Base-by-base conservation (phyloP, 805 yeast species). In the Pichia ethanolica region DNA sequence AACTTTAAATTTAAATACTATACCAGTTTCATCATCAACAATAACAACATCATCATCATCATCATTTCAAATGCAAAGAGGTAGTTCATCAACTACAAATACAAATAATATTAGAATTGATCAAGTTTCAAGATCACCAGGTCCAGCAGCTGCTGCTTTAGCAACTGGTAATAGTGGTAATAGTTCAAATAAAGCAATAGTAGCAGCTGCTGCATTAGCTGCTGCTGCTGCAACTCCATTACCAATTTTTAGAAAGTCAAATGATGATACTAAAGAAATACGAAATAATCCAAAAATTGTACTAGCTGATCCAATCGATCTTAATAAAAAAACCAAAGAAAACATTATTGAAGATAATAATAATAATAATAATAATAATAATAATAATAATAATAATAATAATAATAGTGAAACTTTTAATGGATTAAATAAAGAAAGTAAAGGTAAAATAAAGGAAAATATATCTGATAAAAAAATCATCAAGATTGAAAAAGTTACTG, bases 171-270 rank as follows among this genome's bases (percentile, higher is more conserved):
- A 53, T 37, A 61, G 63, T 34, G 63, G 60, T 5, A 54, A 52
- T 37, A 59, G 61, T n/a, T 59, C 62, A 8, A 65, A 65, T 47
- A 77, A 81, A 57, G 88, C 86, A 0, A 73, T 75, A 57, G 83
- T 85, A 8, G 93, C 91, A 0, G 93, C 93, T 1, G 91, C 90
- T 8, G 91, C 91, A 0, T 69, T 86, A 45, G 89, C 89, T 4
- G 88, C 86, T 0, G 93, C 91, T 0, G 90, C 90, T 3, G 86
- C 82, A 12, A 75, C 80, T 12, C 93, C 93, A 1, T 61, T 86
- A 35, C 89, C 89, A 4, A 59, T 75, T 14, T 47, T 59, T 11
- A 44, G 49, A 20, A 45, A 46, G 47, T 14, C 30, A 11, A 35
- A 30, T 7, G 32, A 30, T 1, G 9, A 30, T 30, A 1, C 3